Conservation (phyloP, 306 rosid species). For the Benincasa hispida region DNA sequence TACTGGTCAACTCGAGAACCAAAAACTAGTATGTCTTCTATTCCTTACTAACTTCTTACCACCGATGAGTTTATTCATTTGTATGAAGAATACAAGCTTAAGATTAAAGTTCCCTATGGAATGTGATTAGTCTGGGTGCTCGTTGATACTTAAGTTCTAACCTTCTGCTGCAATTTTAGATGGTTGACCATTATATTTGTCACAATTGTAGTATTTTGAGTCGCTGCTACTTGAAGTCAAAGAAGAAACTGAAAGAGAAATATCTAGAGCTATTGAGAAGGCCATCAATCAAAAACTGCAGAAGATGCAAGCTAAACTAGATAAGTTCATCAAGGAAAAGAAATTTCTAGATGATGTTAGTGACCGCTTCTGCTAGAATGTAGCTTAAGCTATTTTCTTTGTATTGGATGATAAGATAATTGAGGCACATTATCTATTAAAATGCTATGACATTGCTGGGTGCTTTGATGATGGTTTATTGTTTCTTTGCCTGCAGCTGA, state of each 20-base stretch:
- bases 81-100: not conserved
- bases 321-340: slow-evolving; percentile 64
- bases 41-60: not conserved
- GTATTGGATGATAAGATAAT: not conserved
- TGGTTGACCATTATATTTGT: not conserved
- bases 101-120: not conserved
- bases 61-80: not conserved
- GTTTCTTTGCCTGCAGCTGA: slow-evolving; percentile 47
- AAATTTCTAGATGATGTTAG: slow-evolving; percentile 76
- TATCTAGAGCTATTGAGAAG: slow-evolving; percentile 61
- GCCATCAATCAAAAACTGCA: slow-evolving; percentile 50
- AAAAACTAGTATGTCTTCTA: slow-evolving; percentile 51
- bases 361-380: not conserved
- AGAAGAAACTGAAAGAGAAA: slow-evolving; percentile 63
- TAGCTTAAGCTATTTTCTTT: not conserved
- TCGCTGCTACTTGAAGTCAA: slow-evolving; percentile 75
- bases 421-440: not conserved
- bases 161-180: not conserved
- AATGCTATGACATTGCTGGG: not conserved
- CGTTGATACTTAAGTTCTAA: not conserved
- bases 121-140: not conserved
- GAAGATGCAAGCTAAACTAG: slow-evolving; percentile 71
- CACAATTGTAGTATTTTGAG: slow-evolving; percentile 67
- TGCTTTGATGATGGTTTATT: not conserved
- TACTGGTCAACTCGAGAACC: slow-evolving; percentile 83